Evolutionary conservation across 129 eudicot species (phyloP).

Genomic region (Daucus carota): DNA sequence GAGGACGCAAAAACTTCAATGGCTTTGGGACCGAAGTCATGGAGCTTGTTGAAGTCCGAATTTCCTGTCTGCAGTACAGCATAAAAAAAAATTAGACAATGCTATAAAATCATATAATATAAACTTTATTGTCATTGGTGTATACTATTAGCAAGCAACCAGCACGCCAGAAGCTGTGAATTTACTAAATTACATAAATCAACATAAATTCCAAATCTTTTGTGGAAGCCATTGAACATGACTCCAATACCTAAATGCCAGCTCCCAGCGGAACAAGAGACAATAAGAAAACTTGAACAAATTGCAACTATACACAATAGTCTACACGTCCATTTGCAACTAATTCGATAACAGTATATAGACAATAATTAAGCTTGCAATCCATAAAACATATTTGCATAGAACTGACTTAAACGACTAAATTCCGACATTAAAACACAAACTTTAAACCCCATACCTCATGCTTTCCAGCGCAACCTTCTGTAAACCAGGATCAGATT

Average conservation of each 20-base stretch:
- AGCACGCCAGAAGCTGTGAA: background rate
- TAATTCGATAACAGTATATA: background rate
- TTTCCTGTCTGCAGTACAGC: slow-evolving; percentile 63
- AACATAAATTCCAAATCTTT: background rate
- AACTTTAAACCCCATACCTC: slow-evolving; percentile 37
- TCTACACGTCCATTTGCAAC: background rate
- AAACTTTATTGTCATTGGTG: background rate
- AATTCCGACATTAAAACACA: too few relatives aligned
- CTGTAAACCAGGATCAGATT: slow-evolving; percentile 69
- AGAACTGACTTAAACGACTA: background rate
- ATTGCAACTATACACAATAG: background rate
- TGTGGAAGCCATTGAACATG: background rate
- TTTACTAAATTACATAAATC: background rate
- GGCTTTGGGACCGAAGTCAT: slow-evolving; percentile 99
- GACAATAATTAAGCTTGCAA: background rate
- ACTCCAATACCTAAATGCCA: background rate
- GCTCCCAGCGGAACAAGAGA: background rate
- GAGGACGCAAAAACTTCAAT: slow-evolving; percentile 86
- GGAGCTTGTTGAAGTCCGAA: slow-evolving; percentile 82
- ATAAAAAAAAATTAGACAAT: background rate
- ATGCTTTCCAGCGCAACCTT: slow-evolving; percentile 86
- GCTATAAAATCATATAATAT: background rate
- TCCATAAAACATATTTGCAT: background rate
- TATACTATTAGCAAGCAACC: background rate
- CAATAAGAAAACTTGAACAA: background rate